Percentiles rank a stretch among this genome's conserved stretches.
These are phyloP conservation scores for Penicillium odoratum DNA, from an alignment of 495 filamentous ascomycete genomes.

Conservation along the genomic window DNA sequence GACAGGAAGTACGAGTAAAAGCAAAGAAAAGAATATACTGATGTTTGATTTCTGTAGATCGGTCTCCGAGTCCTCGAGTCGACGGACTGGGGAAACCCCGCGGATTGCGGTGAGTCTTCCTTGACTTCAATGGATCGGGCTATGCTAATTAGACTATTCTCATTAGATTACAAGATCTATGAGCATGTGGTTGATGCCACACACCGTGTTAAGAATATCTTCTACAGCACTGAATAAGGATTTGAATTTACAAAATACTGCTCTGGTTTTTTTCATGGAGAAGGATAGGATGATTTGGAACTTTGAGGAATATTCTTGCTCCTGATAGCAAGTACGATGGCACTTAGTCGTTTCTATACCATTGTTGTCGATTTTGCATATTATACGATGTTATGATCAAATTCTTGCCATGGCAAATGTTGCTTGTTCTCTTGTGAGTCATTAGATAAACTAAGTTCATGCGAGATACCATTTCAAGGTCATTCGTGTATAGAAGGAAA, in stretches of 20 bases:
- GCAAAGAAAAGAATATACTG: not conserved
- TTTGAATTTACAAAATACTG: not conserved
- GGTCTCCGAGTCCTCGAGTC: constrained; percentile 72
- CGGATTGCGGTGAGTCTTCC: constrained; percentile 36
- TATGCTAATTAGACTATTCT: not conserved
- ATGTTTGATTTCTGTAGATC: constrained; percentile 45
- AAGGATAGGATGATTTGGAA: not conserved
- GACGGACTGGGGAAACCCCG: constrained; percentile 70
- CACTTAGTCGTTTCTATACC: not conserved
- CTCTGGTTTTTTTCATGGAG: too few species aligned
- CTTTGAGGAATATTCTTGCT: not conserved
- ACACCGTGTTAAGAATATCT: constrained; percentile 78
- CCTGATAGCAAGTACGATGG: not conserved
- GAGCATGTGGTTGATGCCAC: constrained; percentile 86
- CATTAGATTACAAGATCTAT: constrained; percentile 72
- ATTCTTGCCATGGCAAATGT: constrained; percentile 1
- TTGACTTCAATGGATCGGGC: not conserved
- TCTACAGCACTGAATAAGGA: constrained; percentile 53
- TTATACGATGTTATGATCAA: constrained; percentile 27
- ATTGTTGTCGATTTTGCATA: constrained; percentile 9
- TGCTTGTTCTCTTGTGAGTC: not conserved
- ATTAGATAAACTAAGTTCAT: too few species aligned
- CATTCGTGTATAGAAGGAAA: too few species aligned
- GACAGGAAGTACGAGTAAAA: not conserved
- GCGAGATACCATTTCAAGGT: too few species aligned